A percentile compares a stretch with the other conserved stretches of the same genome.
Conservation (phyloP, 2,329 filamentous ascomycete species). For the Phialophora macrospora region DNA sequence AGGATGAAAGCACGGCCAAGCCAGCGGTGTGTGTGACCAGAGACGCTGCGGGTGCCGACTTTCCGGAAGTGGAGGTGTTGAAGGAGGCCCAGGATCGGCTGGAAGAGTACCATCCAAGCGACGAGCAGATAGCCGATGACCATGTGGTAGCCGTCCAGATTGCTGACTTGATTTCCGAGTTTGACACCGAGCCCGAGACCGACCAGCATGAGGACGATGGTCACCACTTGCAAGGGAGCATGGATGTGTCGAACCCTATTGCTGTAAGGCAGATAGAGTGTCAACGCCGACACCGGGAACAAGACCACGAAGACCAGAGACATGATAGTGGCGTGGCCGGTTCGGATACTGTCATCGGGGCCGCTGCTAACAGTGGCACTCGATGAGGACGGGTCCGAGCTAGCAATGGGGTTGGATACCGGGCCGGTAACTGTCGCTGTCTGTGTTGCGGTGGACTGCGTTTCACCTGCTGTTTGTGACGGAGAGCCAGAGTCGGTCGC, state of each 20-base stretch:
- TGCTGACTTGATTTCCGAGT: constrained; percentile 49
- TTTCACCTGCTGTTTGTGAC: constrained; percentile 7
- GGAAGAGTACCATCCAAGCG: constrained; percentile 59
- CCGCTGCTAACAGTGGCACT: constrained; percentile 13
- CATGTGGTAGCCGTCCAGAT: constrained; percentile 53
- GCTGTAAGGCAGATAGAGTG: constrained; percentile 46
- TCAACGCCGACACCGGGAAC: constrained; percentile 44
- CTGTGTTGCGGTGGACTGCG: background rate
- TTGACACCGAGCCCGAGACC: constrained; percentile 59
- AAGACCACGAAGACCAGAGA: constrained; percentile 49
- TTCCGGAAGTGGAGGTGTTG: constrained; percentile 60
- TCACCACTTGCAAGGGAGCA: constrained; percentile 54
- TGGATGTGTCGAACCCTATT: constrained; percentile 53
- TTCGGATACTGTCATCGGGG: constrained; percentile 24
- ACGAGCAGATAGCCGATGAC: constrained; percentile 62
- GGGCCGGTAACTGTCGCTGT: constrained; percentile 25
- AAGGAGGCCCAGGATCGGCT: constrained; percentile 57
- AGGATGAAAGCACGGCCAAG: constrained; percentile 58
- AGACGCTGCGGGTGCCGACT: constrained; percentile 42
- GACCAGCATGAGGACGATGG: constrained; percentile 54
- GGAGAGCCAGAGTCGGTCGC: constrained; percentile 10
- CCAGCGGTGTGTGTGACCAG: constrained; percentile 60
- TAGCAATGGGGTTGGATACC: constrained; percentile 30
- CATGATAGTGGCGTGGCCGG: constrained; percentile 50
- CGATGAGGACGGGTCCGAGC: constrained; percentile 28